Evolutionary conservation across 768 basidiomycete genomes (phyloP), one percentile per base, ranked within the genome.

Genomic region (Boletus tomentosulus): DNA sequence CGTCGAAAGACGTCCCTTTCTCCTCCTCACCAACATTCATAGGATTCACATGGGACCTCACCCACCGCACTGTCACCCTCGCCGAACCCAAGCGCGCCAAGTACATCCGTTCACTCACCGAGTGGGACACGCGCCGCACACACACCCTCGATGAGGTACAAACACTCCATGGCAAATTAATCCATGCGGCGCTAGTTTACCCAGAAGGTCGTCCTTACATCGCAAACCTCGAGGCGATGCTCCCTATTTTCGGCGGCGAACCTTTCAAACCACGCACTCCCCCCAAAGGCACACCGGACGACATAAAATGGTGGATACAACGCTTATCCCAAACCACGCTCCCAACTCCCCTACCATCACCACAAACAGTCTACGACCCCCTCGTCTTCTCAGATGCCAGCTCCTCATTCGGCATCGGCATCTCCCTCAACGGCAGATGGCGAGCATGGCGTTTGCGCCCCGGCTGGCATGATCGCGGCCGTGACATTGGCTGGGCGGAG

Each of bases 1-100:
- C 28, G 7, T 42, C 39, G 0, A 42, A 50, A 16, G 48, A 50
- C 19, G 39, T 41, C 19, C 48, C 38, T 0, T 50, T 50, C 15
- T 43, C 15, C 7, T 8, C 41, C 54, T 62, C 3, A 22, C 43
- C 2, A n/a, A n/a, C n/a, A n/a, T 77, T 66, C 54, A 61, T 72
- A 0, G 65, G 74, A 0, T 64, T 76, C 39, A 10, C 47, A 0
- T 54, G 53, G 48, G n/a, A 49, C 30, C 16, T 54, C 30, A 31
- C 30, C 6, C 0, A n/a, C 3, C 16, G 4, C 1, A 54, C 48
- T 0, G 53, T 54, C 2, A 0, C 0, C 0, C 42, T 54, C 0
- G 7, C 47, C 0, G 19, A 42, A 1, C 0, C 22, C 7, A 50
- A 50, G 5, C 4, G 28, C 0, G 1, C 1, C 7, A 50, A 42